Percentiles rank a stretch among this genome's conserved stretches.
phyloP scores from a whole-genome alignment of 371 early-diverging fungal genomes.

The Blastocladiella emersonii region DNA sequence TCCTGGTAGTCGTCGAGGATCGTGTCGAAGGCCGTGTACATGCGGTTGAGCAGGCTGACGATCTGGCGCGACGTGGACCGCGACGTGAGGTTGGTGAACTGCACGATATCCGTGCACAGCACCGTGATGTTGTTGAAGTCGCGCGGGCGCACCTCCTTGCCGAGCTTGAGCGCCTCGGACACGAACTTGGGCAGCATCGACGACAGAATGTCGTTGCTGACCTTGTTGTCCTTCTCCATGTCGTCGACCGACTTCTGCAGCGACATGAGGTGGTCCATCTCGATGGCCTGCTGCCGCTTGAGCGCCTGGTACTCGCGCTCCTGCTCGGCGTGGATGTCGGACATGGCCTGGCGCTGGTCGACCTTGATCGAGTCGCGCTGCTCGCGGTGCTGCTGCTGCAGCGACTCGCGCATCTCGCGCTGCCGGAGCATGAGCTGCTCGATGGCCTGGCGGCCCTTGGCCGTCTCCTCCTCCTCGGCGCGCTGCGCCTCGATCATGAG shows the following conservation, averaged over 20 bases:
- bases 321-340: slow-evolving; percentile 5
- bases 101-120: not conserved
- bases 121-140: not conserved
- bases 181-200: slow-evolving; percentile 16
- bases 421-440: slow-evolving; percentile 10
- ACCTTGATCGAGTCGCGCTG: slow-evolving; percentile 5
- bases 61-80: not conserved
- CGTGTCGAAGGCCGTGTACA: not conserved
- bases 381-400: slow-evolving; percentile 6
- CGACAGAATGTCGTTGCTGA: slow-evolving; percentile 17
- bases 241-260: slow-evolving; percentile 16
- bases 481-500: slow-evolving; percentile 9
- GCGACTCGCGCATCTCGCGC: slow-evolving; percentile 7
- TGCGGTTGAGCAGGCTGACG: not conserved
- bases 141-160: too few species aligned
- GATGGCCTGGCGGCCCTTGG: slow-evolving; percentile 8
- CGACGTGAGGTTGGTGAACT: not conserved
- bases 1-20: slow-evolving; percentile 20
- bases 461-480: slow-evolving; percentile 13
- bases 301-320: slow-evolving; percentile 16
- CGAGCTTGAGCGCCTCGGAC: too few species aligned
- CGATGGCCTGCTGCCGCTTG: slow-evolving; percentile 18
- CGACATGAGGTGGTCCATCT: slow-evolving; percentile 17
- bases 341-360: slow-evolving; percentile 5
- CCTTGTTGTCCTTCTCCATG: slow-evolving; percentile 20